These are phyloP conservation scores for Penicillium verrucosum DNA, from an alignment of 2,329 filamentous ascomycete species.

Conservation along the genomic window DNA sequence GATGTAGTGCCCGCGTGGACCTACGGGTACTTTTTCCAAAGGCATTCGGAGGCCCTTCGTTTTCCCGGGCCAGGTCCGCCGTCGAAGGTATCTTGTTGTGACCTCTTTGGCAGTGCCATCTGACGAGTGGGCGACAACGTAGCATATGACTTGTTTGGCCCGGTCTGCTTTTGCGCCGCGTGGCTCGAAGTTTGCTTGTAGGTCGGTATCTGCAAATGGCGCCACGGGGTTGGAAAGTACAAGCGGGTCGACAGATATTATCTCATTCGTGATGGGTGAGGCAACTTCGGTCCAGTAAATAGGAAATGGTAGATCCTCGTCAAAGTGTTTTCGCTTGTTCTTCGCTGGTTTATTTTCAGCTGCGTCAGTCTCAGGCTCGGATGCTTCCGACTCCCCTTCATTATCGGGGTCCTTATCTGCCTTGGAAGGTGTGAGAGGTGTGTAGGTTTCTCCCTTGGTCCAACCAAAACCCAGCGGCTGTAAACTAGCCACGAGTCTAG, in stretches of 20 bases:
- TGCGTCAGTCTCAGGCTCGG: slow-evolving; percentile 23
- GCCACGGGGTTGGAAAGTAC: slow-evolving; percentile 65
- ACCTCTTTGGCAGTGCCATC: slow-evolving; percentile 94
- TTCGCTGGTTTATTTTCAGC: slow-evolving; percentile 33
- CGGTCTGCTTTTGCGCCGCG: slow-evolving; percentile 79
- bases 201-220: slow-evolving; percentile 60
- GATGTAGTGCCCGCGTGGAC: slow-evolving; percentile 72
- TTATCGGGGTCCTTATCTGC: slow-evolving; percentile 9
- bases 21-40: slow-evolving; percentile 74
- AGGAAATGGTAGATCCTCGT: slow-evolving; percentile 75
- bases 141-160: slow-evolving; percentile 84
- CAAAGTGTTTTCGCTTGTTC: slow-evolving; percentile 54
- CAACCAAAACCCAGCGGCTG: slow-evolving; percentile 89
- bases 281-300: slow-evolving; percentile 92
- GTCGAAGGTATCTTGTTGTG: slow-evolving; percentile 83
- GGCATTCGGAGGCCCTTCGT: slow-evolving; percentile 82
- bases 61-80: slow-evolving; percentile 77
- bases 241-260: slow-evolving; percentile 73
- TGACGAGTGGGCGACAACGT: slow-evolving; percentile 75
- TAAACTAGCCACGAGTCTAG: slow-evolving; percentile 76
- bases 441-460: slow-evolving; percentile 79
- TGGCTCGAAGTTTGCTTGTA: slow-evolving; percentile 73
- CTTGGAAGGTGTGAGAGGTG: slow-evolving; percentile 42
- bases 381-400: slow-evolving; percentile 12
- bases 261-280: slow-evolving; percentile 75